Conservation (phyloP, 139 green algal genomes). For the Spirogloea muscicola region DNA sequence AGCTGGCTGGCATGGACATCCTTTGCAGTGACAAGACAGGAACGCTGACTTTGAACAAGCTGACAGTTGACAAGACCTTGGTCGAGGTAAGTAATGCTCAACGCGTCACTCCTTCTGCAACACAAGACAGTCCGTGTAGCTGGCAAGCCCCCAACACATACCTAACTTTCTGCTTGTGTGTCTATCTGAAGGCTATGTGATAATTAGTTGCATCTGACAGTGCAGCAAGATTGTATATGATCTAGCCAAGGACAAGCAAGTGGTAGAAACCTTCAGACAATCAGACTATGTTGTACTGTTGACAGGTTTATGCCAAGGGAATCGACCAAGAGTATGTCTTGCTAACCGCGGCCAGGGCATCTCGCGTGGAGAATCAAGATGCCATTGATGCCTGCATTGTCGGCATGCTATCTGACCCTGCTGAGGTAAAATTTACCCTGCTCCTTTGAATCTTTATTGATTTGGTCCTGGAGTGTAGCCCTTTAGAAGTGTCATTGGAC, state of each 20-base stretch:
- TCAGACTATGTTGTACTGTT: background rate
- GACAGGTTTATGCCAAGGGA: background rate
- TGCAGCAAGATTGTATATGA: background rate
- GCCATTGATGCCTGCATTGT: constrained; percentile 80
- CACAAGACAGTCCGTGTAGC: too few species aligned
- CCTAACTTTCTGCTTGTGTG: too few species aligned
- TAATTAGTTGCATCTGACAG: background rate
- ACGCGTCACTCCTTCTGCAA: too few species aligned
- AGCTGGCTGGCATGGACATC: constrained; percentile 88
- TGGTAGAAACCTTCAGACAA: too few species aligned
- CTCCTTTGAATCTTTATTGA: too few species aligned
- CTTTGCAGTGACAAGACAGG: constrained; percentile 88
- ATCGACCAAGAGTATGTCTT: constrained; percentile 29
- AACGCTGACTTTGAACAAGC: constrained; percentile 90
- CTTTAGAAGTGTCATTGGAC: too few species aligned
- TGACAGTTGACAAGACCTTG: constrained; percentile 68
- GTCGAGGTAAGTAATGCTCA: constrained; percentile 30
- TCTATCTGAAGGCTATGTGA: background rate
- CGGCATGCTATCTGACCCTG: constrained; percentile 35
- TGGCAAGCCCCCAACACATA: too few species aligned
- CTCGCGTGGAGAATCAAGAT: constrained; percentile 72
- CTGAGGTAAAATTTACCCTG: background rate
- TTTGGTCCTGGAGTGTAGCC: too few species aligned
- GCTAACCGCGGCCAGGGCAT: constrained; percentile 60
- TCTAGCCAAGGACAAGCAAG: background rate